phyloP scores from a whole-genome alignment of 371 early-diverging fungal species.

The Polyrhizophydium stewartii region DNA sequence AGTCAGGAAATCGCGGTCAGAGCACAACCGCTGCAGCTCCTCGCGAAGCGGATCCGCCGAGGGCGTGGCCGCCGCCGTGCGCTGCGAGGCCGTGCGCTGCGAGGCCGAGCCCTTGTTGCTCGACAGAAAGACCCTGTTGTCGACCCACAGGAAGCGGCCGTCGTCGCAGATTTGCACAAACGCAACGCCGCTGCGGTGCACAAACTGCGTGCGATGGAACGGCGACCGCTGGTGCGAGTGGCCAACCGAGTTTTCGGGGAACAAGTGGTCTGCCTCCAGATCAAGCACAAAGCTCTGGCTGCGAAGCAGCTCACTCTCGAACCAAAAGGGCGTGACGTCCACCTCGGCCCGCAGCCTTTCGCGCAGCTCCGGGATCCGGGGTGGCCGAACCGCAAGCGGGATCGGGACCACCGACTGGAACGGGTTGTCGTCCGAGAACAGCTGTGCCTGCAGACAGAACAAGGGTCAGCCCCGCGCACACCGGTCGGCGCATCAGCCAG shows the following conservation, averaged over 20 bases:
- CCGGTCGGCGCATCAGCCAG: not conserved
- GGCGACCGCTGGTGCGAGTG: slow-evolving; percentile 69
- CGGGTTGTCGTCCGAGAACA: slow-evolving; percentile 68
- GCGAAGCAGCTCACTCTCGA: slow-evolving; percentile 76
- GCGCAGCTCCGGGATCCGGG: slow-evolving; percentile 28
- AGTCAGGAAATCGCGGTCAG: not conserved
- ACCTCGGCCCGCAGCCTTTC: not conserved
- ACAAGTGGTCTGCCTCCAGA: slow-evolving; percentile 79
- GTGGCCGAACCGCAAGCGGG: slow-evolving; percentile 60
- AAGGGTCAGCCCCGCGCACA: not conserved
- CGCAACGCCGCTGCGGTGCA: slow-evolving; percentile 86
- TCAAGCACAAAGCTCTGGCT: slow-evolving; percentile 87
- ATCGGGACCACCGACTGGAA: slow-evolving; percentile 81
- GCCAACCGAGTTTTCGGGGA: slow-evolving; percentile 52
- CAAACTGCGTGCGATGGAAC: slow-evolving; percentile 80
- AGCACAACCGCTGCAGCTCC: slow-evolving; percentile 34
- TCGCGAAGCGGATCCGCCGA: slow-evolving; percentile 51
- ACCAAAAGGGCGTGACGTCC: slow-evolving; percentile 64
- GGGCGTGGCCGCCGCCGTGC: not conserved
- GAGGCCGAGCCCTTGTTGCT: not conserved
- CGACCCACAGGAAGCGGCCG: slow-evolving; percentile 62
- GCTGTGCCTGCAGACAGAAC: slow-evolving; percentile 17
- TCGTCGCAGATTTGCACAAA: slow-evolving; percentile 82
- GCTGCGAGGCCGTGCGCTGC: not conserved
- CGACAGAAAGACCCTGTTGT: slow-evolving; percentile 9